Percentiles rank a stretch among this genome's conserved stretches.
Evolutionary conservation across 495 filamentous ascomycete species (phyloP).

Genomic region (Aspergillus steynii): DNA sequence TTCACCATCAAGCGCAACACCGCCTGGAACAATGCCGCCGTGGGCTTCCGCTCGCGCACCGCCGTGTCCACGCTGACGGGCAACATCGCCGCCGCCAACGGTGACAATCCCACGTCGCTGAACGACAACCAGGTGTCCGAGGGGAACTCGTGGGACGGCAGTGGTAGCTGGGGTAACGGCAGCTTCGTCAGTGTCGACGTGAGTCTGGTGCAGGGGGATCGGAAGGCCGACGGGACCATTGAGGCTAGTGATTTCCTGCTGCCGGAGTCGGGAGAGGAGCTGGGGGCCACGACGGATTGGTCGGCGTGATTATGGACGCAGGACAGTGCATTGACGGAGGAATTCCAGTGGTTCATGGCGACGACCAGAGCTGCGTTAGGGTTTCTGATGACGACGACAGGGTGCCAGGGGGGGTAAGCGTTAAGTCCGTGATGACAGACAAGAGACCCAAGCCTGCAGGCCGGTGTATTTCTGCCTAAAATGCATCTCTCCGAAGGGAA

Average conservation of each 20-base stretch:
- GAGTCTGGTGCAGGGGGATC: constrained; percentile 14
- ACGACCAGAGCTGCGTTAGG: not conserved
- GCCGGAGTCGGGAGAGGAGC: constrained; percentile 16
- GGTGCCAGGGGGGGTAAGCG: not conserved
- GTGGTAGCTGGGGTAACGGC: constrained; percentile 12
- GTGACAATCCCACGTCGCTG: constrained; percentile 14
- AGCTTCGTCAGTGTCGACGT: constrained; percentile 20
- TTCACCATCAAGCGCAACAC: constrained; percentile 21
- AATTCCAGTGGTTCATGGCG: not conserved
- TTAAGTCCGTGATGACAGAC: not conserved
- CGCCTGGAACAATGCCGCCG: constrained; percentile 18
- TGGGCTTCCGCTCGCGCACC: constrained; percentile 17
- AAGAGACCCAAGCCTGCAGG: not conserved
- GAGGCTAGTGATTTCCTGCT: constrained; percentile 18
- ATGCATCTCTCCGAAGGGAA: too few relatives aligned
- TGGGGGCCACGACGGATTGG: constrained; percentile 21
- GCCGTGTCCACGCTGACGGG: constrained; percentile 17
- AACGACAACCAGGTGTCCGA: constrained; percentile 17
- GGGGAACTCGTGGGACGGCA: constrained; percentile 21
- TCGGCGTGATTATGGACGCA: not conserved
- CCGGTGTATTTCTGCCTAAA: not conserved
- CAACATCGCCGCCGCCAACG: constrained; percentile 19
- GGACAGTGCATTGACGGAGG: not conserved
- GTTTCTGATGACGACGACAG: not conserved
- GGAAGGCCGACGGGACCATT: constrained; percentile 16